A percentile compares a stretch with the other conserved stretches of the same genome.
Evolutionary conservation across 2,329 filamentous ascomycete species (phyloP).

Genomic region (Cordyceps tenuipes): DNA sequence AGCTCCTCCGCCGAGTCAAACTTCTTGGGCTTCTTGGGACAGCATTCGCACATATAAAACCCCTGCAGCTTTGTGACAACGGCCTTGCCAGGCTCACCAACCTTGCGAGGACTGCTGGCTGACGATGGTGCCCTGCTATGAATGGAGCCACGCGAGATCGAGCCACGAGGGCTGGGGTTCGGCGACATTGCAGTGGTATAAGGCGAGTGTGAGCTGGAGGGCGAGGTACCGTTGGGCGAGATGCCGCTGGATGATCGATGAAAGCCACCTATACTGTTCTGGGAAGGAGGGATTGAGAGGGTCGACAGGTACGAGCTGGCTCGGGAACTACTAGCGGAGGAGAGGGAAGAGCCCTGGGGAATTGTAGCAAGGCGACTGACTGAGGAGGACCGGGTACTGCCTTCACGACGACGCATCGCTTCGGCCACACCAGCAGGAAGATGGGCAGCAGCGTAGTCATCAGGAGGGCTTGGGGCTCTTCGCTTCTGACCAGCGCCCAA

Average conservation of each 20-base stretch:
- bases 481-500: slow-evolving; percentile 42
- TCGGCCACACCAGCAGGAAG: slow-evolving; percentile 33
- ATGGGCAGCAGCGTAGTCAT: slow-evolving; percentile 34
- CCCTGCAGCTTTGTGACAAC: slow-evolving; percentile 41
- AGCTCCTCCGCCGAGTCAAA: slow-evolving; percentile 81
- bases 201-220: slow-evolving; percentile 40
- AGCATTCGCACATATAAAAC: slow-evolving; percentile 76
- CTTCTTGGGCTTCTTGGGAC: slow-evolving; percentile 93
- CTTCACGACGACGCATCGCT: slow-evolving; percentile 39
- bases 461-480: slow-evolving; percentile 46
- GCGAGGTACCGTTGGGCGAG: slow-evolving; percentile 43
- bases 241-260: slow-evolving; percentile 37
- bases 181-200: slow-evolving; percentile 41
- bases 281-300: slow-evolving; percentile 33
- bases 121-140: slow-evolving; percentile 43
- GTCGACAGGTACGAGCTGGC: slow-evolving; percentile 41
- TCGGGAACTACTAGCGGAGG: slow-evolving; percentile 30
- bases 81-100: slow-evolving; percentile 41
- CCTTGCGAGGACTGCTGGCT: slow-evolving; percentile 42
- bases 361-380: slow-evolving; percentile 40
- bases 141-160: slow-evolving; percentile 32
- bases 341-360: slow-evolving; percentile 34
- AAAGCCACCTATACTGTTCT: slow-evolving; percentile 28
- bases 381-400: slow-evolving; percentile 42
- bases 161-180: slow-evolving; percentile 40